Base-by-base conservation (phyloP, 169 alveolate genomes). In the Plasmodium malariae region DNA sequence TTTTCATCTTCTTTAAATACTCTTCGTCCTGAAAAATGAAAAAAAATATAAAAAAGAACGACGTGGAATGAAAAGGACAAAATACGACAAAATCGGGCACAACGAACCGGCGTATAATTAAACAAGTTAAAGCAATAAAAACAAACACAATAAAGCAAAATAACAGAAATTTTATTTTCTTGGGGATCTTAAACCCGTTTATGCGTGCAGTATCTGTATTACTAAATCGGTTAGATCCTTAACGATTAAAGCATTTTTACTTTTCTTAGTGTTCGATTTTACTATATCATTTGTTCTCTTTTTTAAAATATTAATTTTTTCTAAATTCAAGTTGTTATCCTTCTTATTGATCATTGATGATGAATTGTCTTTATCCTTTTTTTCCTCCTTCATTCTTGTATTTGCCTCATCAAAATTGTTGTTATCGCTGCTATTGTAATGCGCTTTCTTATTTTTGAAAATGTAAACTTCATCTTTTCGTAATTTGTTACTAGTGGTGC, bases 211-310 rank as follows among this genome's bases (percentile, higher is more conserved):
- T 11, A 6, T 12, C n/a, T 37, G 40, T 68, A 43, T 68, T 68
- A 68, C 88, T 48, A 76, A 60, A 4, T 30, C 59, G 9, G 36
- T 45, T 19, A 76, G 28, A 19, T 76, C 59, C 37, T 55, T 48
- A 21, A 51, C 26, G 32, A 12, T 26, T 26, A 26, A 28, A 19
- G 43, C n/a, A 24, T 19, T 76, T 76, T 65, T 69, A 54, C 49
- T 80, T 69, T 69, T 65, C 24, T 80, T 80, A 34, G 43, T 26
- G 17, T 19, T 37, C 4, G 65, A 32, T 30, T 30, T 65, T 88
- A 94, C 97, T 40, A 96, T 96, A 70, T 91, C 89, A 19, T 89
- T 87, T 11, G 95, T 89, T 55, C 71, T 93, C 48, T 94, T 85
- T 70, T 94, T 94, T 72, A 93, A 54, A 26, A 51, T 85, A 57